phyloP scores from a whole-genome alignment of 148 eudicot species.

The Cornus kousa region DNA sequence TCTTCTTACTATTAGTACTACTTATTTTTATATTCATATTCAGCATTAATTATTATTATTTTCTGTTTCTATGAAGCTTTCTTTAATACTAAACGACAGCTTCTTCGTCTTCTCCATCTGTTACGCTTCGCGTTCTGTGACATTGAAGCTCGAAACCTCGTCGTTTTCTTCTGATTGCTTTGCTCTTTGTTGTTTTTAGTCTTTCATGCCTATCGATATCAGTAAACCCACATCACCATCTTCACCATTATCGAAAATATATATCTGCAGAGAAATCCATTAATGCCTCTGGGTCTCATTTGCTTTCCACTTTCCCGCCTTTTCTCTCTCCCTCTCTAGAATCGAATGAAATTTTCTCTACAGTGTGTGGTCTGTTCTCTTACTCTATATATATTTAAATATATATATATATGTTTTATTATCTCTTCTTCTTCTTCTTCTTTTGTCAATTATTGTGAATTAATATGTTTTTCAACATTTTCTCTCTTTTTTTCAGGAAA shows the following conservation, averaged over 20 bases:
- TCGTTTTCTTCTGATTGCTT: background rate
- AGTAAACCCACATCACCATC: background rate
- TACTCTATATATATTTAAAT: background rate
- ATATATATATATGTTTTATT: too few relatives aligned
- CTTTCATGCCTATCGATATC: background rate
- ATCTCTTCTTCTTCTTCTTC: too few relatives aligned
- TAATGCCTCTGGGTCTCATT: background rate
- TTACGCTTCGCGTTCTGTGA: background rate
- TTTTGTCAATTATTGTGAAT: background rate
- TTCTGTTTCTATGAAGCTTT: background rate
- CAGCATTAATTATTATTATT: too few relatives aligned
- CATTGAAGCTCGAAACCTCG: background rate
- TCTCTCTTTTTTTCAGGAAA: background rate
- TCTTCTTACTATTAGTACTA: background rate
- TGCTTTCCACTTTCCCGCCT: background rate
- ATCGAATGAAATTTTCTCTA: background rate
- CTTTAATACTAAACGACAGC: background rate
- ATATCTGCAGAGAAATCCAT: background rate
- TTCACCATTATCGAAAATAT: background rate
- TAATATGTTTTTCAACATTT: background rate
- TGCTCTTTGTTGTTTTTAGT: background rate
- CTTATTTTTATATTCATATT: background rate
- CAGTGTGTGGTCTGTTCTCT: background rate
- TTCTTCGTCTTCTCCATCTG: background rate
- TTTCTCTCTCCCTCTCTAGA: background rate